Percentiles rank a stretch among this genome's conserved stretches.
Evolutionary conservation across 1,284 basidiomycete genomes (phyloP).

Genomic region (Microbotryum saponariae): DNA sequence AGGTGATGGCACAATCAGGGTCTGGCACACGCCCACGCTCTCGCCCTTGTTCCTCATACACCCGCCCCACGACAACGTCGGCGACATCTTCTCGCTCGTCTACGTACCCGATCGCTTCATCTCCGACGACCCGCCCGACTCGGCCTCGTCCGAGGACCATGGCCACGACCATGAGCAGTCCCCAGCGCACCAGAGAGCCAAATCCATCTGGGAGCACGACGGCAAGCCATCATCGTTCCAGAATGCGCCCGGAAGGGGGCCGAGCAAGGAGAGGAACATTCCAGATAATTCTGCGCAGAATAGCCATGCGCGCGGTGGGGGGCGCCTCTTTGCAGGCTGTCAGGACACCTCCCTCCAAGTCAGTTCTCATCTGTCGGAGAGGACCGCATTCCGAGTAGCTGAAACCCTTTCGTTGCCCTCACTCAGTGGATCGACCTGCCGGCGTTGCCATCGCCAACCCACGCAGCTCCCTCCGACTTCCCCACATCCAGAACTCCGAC

Average conservation of each 20-base stretch:
- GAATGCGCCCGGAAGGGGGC: slow-evolving; percentile 9
- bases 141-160: slow-evolving; percentile 5
- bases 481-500: slow-evolving; percentile 6
- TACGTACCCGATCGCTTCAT: slow-evolving; percentile 51
- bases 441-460: slow-evolving; percentile 9
- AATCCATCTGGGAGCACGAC: slow-evolving; percentile 60
- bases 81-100: slow-evolving; percentile 80
- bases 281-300: too few relatives aligned
- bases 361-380: background rate
- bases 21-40: slow-evolving; percentile 74
- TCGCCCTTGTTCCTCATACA: slow-evolving; percentile 66
- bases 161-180: background rate
- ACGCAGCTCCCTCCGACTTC: slow-evolving; percentile 4
- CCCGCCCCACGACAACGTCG: slow-evolving; percentile 77
- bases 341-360: slow-evolving; percentile 33
- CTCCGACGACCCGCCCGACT: slow-evolving; percentile 49
- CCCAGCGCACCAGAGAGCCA: slow-evolving; percentile 33
- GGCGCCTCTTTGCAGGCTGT: slow-evolving; percentile 29
- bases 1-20: slow-evolving; percentile 80
- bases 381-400: background rate
- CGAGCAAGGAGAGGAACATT: slow-evolving; percentile 2
- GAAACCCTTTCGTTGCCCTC: background rate
- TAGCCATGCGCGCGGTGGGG: slow-evolving; percentile 6
- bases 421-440: slow-evolving; percentile 31
- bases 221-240: slow-evolving; percentile 54